Evolutionary conservation across 2,329 filamentous ascomycete species (phyloP), one percentile per base, ranked within the genome.

Genomic region (Lecanosticta acicola): DNA sequence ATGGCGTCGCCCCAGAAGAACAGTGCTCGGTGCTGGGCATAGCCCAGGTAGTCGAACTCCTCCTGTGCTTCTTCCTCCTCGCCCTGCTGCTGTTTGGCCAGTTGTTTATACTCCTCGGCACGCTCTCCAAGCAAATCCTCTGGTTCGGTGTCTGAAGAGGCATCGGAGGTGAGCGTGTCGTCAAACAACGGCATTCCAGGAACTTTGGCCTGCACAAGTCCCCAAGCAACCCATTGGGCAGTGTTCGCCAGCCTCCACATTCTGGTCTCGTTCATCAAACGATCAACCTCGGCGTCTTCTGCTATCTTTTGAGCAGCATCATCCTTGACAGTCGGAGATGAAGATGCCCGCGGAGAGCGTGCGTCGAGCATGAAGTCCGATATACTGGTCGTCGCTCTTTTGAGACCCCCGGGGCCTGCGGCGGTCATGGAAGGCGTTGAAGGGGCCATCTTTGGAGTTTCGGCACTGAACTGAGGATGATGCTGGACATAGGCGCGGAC

Each of bases 1-100:
- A 97, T 71, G 42, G 88, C 82, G 69, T 98, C 93, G 1, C 89
- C 90, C 86, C 91, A 94, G 70, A 98, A 93, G 68, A 96, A 93
- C 70, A 93, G 75, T 0, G 88, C 90, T 11, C 93, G 77, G 55
- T 96, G 87, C 68, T 95, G 87, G 5, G 93, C 83, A 68, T 97
- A 98, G 9, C 79, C 80, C 18, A 98, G 74, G 65, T 97, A 98
- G 67, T 98, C 90, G 62, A 97, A 98, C 60, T 87, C 86, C 35
- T 78, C 79, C 20, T 76, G 78, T 16, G 76, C 76, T 39, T 77
- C 74, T 3, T 71, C 72, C 11, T 71, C 71, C 38, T 75, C 76
- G 4, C 37, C 49, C 33, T 56, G 48, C 43, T 56, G 49, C 44
- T 49, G 45, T 18, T 50, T 43, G n/a, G 50, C 54, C 16, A 61